phyloP scores from a whole-genome alignment of 805 yeast species.

The Geotrichum ghanense region DNA sequence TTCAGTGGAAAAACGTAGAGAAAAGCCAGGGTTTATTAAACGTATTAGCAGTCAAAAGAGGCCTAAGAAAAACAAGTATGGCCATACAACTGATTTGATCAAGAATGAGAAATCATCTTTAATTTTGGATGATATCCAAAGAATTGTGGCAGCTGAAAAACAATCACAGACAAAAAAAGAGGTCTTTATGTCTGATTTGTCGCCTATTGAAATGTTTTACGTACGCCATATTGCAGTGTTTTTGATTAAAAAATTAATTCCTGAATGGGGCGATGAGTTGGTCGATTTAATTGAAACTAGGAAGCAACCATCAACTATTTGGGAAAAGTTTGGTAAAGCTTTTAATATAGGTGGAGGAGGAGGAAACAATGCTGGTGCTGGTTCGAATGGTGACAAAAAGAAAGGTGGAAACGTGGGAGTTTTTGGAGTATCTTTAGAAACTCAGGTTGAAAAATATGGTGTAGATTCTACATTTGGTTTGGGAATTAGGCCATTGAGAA shows the following conservation, averaged over 20 bases:
- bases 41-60: neutral
- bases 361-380: conserved; percentile 13
- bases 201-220: conserved; percentile 44
- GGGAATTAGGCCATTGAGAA: conserved; percentile 66
- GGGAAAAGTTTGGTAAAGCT: conserved; percentile 36
- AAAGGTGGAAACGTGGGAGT: conserved; percentile 32
- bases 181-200: conserved; percentile 28
- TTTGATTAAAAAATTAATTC: conserved; percentile 30
- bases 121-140: conserved; percentile 90
- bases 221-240: conserved; percentile 46
- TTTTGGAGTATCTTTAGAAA: conserved; percentile 68
- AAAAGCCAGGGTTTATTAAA: neutral
- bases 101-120: conserved; percentile 65
- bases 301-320: conserved; percentile 27
- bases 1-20: conserved; percentile 32
- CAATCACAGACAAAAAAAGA: neutral
- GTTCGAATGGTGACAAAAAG: conserved; percentile 7
- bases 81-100: conserved; percentile 48
- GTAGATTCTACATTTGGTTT: conserved; percentile 76
- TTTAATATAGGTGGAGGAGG: conserved; percentile 11
- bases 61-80: neutral
- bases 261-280: conserved; percentile 28
- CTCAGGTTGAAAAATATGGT: conserved; percentile 58
- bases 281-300: conserved; percentile 28
- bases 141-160: conserved; percentile 95